These are phyloP conservation scores for Solanum chilense DNA, from an alignment of 257 asterid genomes.

Conservation along the genomic window DNA sequence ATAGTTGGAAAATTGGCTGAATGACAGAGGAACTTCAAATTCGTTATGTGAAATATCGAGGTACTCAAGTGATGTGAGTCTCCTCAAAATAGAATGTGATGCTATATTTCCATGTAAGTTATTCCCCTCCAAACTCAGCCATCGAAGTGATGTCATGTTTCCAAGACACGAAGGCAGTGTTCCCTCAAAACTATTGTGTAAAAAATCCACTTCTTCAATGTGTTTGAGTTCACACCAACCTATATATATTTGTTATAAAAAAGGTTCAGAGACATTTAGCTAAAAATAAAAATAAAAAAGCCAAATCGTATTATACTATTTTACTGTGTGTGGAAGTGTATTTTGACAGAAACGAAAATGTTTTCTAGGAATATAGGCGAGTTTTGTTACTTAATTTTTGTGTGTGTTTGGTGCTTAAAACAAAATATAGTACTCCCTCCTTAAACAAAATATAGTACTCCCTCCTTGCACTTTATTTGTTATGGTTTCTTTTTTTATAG, in stretches of 20 bases:
- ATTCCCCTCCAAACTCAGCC: rapidly evolving
- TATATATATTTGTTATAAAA: background rate
- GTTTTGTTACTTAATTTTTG: too few relatives aligned
- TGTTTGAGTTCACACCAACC: background rate
- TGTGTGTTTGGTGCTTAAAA: too few relatives aligned
- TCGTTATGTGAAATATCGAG: background rate
- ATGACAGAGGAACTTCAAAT: background rate
- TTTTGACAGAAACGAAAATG: too few relatives aligned
- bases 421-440: too few relatives aligned
- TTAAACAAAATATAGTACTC: too few relatives aligned
- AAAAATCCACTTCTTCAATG: background rate
- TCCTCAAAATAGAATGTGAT: background rate
- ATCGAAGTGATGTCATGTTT: background rate
- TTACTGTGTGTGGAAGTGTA: too few relatives aligned
- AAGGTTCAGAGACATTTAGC: too few relatives aligned
- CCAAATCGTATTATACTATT: too few relatives aligned
- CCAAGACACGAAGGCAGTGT: background rate
- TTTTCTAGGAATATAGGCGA: too few relatives aligned
- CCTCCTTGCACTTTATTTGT: too few relatives aligned
- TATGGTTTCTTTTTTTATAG: too few relatives aligned
- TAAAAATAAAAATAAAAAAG: too few relatives aligned
- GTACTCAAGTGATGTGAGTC: background rate
- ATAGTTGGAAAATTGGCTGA: background rate
- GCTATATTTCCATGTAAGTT: background rate
- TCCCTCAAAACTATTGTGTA: background rate